These are phyloP conservation scores for Tilletia indica DNA, from an alignment of 1,284 basidiomycete species.

Conservation along the genomic window DNA sequence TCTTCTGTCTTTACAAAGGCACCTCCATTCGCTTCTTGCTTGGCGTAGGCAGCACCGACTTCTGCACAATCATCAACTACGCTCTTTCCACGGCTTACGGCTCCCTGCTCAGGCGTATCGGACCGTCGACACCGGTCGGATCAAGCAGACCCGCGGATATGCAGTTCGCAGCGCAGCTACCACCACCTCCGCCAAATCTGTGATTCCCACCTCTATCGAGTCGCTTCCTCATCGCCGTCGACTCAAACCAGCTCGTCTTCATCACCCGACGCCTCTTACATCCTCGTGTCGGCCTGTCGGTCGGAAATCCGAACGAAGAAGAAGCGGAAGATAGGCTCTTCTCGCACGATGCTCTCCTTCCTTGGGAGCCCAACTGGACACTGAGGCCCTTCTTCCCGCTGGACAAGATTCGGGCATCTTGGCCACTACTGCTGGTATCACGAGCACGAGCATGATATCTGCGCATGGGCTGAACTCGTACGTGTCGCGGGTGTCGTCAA, in stretches of 20 bases:
- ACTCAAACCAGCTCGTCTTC: too few species aligned
- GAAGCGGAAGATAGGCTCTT: conserved; percentile 84
- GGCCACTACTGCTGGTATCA: conserved; percentile 78
- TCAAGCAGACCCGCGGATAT: not conserved
- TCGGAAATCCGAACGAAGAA: conserved; percentile 70
- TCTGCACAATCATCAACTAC: not conserved
- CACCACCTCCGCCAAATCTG: not conserved
- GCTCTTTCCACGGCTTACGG: conserved; percentile 1
- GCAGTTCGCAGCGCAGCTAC: not conserved
- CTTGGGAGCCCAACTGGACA: conserved; percentile 70
- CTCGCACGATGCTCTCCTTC: conserved; percentile 77
- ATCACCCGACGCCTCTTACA: conserved; percentile 77
- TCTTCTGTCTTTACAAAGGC: conserved; percentile 33
- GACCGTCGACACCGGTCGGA: not conserved
- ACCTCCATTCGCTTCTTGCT: conserved; percentile 16
- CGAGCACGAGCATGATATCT: conserved; percentile 87
- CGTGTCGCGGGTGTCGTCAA: conserved; percentile 76
- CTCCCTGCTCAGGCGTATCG: not conserved
- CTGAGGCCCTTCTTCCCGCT: conserved; percentile 70
- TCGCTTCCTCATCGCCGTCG: too few species aligned
- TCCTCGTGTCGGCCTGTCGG: conserved; percentile 70
- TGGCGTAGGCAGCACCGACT: not conserved
- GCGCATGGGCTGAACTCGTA: conserved; percentile 84
- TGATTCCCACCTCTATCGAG: conserved; percentile 66
- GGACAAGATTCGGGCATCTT: conserved; percentile 58